A percentile compares a stretch with the other conserved stretches of the same genome.
These are phyloP conservation scores for Myriosclerotinia duriaeana DNA, from an alignment of 2,329 filamentous ascomycete genomes.

Conservation along the genomic window DNA sequence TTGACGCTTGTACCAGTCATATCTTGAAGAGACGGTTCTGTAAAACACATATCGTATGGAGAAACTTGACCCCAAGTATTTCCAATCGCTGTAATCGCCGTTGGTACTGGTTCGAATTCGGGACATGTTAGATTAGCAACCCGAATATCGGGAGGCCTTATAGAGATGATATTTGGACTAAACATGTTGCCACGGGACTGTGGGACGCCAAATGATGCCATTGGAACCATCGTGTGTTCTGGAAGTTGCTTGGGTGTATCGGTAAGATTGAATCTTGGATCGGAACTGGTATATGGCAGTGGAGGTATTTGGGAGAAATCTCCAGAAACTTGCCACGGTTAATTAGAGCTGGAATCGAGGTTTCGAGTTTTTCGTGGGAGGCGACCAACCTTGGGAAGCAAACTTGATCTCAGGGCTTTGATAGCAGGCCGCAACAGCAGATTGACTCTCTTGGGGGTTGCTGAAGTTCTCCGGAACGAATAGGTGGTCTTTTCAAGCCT, in stretches of 20 bases:
- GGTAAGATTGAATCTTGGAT: neutral
- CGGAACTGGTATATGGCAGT: neutral
- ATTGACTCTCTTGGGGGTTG: slow-evolving; percentile 8
- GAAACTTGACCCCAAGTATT: neutral
- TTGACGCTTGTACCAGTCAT: neutral
- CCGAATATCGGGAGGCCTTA: neutral
- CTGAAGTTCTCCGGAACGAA: slow-evolving; percentile 21
- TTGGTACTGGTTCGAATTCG: neutral
- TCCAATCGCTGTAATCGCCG: neutral
- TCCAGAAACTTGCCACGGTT: slow-evolving; percentile 1
- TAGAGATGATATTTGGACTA: neutral
- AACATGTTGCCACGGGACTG: neutral
- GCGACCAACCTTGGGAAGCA: neutral
- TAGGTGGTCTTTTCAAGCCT: slow-evolving; percentile 13
- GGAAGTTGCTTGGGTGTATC: neutral
- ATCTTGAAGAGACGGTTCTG: neutral
- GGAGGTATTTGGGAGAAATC: neutral
- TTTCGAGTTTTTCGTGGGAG: neutral
- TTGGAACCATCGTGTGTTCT: neutral
- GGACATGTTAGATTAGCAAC: neutral
- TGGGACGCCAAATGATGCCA: neutral
- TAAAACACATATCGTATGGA: neutral
- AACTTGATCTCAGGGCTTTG: neutral
- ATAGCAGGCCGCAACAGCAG: neutral
- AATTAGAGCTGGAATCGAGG: neutral